Conservation (phyloP, 495 filamentous ascomycete genomes). For the Neurospora sp. region DNA sequence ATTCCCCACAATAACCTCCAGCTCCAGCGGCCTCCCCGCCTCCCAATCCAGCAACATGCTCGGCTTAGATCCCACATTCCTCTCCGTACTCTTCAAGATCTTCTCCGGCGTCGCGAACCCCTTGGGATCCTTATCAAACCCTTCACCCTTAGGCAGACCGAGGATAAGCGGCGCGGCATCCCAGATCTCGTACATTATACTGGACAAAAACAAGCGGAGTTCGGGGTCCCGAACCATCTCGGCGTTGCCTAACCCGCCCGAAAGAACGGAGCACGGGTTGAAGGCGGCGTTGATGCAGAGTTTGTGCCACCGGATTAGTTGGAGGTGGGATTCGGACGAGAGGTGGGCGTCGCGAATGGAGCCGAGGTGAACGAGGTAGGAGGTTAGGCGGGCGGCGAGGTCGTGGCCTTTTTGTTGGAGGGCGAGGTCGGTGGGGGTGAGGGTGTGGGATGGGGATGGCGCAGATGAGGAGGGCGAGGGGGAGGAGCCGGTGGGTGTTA, state of each 20-base stretch:
- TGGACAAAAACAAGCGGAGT: constrained; percentile 31
- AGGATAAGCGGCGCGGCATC: constrained; percentile 42
- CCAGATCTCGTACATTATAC: constrained; percentile 50
- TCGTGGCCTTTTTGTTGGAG: constrained; percentile 21
- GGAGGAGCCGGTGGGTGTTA: neutral
- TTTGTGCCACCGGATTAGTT: constrained; percentile 54
- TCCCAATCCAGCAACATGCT: constrained; percentile 54
- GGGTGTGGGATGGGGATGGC: constrained; percentile 21
- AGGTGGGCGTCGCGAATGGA: constrained; percentile 43
- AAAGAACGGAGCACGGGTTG: constrained; percentile 52
- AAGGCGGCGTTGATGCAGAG: constrained; percentile 54
- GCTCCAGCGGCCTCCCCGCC: constrained; percentile 42
- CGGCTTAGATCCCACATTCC: constrained; percentile 47
- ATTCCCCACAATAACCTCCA: constrained; percentile 54
- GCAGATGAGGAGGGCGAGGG: neutral
- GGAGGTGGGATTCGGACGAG: constrained; percentile 40
- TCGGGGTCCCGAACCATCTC: constrained; percentile 43
- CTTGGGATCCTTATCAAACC: neutral
- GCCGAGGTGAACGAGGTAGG: constrained; percentile 32
- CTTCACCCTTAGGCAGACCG: constrained; percentile 9
- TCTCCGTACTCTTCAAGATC: constrained; percentile 43
- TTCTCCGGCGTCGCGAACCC: constrained; percentile 40
- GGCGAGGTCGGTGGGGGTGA: constrained; percentile 11
- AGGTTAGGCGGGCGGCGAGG: constrained; percentile 19
- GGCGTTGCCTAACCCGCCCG: constrained; percentile 44